Conservation (phyloP, 2,329 filamentous ascomycete genomes). For the Aspergillus hortae region DNA sequence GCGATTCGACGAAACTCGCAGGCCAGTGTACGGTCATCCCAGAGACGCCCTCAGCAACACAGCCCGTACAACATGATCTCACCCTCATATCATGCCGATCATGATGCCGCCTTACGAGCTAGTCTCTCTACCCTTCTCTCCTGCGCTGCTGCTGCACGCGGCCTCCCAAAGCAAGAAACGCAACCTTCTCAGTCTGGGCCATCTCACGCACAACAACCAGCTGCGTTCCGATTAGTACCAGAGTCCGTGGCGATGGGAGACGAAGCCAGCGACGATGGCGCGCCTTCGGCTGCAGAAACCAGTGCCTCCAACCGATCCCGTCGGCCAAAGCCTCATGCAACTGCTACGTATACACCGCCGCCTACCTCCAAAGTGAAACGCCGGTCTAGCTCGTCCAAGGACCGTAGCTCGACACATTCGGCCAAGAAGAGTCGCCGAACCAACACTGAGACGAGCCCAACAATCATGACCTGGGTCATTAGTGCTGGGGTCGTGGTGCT, state of each 20-base stretch:
- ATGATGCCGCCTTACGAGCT: slow-evolving; percentile 87
- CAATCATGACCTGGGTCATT: slow-evolving; percentile 63
- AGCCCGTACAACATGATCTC: slow-evolving; percentile 66
- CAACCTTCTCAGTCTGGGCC: slow-evolving; percentile 25
- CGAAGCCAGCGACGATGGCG: slow-evolving; percentile 26
- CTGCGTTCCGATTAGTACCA: slow-evolving; percentile 56
- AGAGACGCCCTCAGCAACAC: slow-evolving; percentile 42
- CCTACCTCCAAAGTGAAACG: slow-evolving; percentile 26
- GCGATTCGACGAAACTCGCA: slow-evolving; percentile 38
- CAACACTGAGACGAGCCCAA: slow-evolving; percentile 46
- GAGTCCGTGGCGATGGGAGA: slow-evolving; percentile 56
- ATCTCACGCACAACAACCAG: slow-evolving; percentile 40
- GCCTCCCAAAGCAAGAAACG: slow-evolving; percentile 61
- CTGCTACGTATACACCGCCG: slow-evolving; percentile 11
- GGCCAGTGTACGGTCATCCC: slow-evolving; percentile 28
- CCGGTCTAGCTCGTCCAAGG: slow-evolving; percentile 36
- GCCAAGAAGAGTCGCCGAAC: slow-evolving; percentile 35
- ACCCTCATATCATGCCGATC: slow-evolving; percentile 75
- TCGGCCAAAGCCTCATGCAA: slow-evolving; percentile 22
- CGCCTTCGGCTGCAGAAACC: slow-evolving; percentile 17
- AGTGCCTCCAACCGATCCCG: slow-evolving; percentile 16
- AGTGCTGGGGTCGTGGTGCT: slow-evolving; percentile 63
- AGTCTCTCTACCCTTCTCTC: slow-evolving; percentile 93
- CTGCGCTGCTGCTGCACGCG: slow-evolving; percentile 86
- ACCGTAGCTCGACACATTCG: slow-evolving; percentile 28